Evolutionary conservation across 495 filamentous ascomycete species (phyloP), one percentile per base, ranked within the genome.

Genomic region (Hypoxylon perforatum): DNA sequence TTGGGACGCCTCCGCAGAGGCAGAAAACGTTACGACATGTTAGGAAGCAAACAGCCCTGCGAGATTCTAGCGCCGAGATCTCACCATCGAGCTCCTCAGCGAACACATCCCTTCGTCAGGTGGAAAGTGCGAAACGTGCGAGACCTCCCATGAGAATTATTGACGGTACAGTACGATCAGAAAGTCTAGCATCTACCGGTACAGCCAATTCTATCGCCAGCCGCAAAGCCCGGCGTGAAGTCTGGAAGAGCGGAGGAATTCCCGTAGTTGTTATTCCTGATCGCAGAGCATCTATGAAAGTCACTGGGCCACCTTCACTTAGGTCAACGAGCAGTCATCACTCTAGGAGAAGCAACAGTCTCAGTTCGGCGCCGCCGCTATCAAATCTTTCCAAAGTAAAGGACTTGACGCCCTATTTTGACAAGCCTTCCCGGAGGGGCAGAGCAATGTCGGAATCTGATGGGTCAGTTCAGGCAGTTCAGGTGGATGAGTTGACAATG

Each of bases 211-310:
- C 81, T n/a, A 82, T 82, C 42, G 83, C 83, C 3, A 85, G 81
- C 63, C 78, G 75, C 30, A 86, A 80, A 51, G 82, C 81, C 11
- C 79, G 82, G n/a, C 79, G 82, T 28, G 86, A 89, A 46, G 80
- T 87, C 7, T 73, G 79, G 73, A 84, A 80, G 62, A 80, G 68
- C 38, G 84, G 84, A 25, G 82, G 76, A 4, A 89, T 91, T 51
- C 89, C 89, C 4, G 90, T 92, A 48, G 85, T 91, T 14, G 85
- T 92, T 17, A 86, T 92, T 39, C 91, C 91, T 11, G 83, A 92
- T 42, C 82, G 91, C 39, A 81, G 75, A 18, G 87, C 90, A 10
- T 92, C 90, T 11, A 74, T 90, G 9, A 86, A 84, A 44, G 87
- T 85, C 41, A 73, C 60, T 53, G 78, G 73, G 18, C 77, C 80